These are phyloP conservation scores for Aspergillus neoniger DNA, from an alignment of 2,329 filamentous ascomycete species.

Conservation along the genomic window DNA sequence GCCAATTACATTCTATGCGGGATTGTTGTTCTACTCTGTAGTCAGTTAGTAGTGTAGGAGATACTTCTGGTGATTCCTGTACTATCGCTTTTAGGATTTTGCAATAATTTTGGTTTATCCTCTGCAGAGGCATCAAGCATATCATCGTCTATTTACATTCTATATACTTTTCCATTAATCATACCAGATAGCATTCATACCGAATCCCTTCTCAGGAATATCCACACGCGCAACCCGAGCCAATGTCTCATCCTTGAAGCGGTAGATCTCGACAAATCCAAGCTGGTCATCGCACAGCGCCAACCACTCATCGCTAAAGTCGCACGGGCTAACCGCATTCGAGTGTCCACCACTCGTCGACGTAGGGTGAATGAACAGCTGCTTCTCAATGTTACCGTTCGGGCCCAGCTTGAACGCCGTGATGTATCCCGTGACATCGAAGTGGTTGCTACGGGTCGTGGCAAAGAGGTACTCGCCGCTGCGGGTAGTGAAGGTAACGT, in stretches of 20 bases:
- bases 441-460: conserved; percentile 75
- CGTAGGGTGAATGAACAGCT: conserved; percentile 80
- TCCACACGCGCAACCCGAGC: conserved; percentile 74
- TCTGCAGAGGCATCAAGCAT: background rate
- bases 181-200: conserved; percentile 97
- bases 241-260: conserved; percentile 80
- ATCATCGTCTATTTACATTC: background rate
- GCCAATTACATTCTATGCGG: too few relatives aligned
- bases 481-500: conserved; percentile 73
- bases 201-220: conserved; percentile 84
- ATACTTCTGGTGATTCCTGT: too few relatives aligned
- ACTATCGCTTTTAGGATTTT: too few relatives aligned
- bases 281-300: conserved; percentile 86
- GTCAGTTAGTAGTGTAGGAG: too few relatives aligned
- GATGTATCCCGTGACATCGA: conserved; percentile 77
- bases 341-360: conserved; percentile 85
- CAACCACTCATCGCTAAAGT: conserved; percentile 86
- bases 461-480: conserved; percentile 79
- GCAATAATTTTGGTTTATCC: too few relatives aligned
- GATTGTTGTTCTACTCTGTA: too few relatives aligned
- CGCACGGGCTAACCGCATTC: conserved; percentile 81
- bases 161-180: conserved; percentile 52
- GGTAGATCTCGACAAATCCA: conserved; percentile 83
- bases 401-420: conserved; percentile 73
- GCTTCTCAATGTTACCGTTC: conserved; percentile 70